Evolutionary conservation across 352 stramenopile genomes (phyloP).

Genomic region (Phytophthora cactorum): DNA sequence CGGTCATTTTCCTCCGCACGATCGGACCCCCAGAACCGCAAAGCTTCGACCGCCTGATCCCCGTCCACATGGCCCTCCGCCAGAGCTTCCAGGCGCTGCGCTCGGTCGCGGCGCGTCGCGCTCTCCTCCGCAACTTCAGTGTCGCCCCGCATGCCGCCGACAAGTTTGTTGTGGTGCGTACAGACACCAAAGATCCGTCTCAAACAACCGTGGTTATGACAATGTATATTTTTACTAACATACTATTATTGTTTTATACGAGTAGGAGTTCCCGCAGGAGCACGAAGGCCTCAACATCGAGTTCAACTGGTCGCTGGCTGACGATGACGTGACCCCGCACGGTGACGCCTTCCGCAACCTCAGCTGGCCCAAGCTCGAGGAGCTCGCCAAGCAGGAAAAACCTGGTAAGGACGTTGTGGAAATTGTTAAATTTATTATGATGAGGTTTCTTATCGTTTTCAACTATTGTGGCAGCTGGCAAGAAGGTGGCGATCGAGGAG

Average conservation of each 20-base stretch:
- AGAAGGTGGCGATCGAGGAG: slow-evolving; percentile 59
- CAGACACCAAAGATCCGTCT: neutral
- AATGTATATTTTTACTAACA: slow-evolving; percentile 4
- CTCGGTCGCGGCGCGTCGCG: slow-evolving; percentile 45
- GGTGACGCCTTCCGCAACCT: slow-evolving; percentile 84
- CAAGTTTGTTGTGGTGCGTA: slow-evolving; percentile 79
- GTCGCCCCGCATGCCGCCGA: slow-evolving; percentile 67
- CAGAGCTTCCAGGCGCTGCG: slow-evolving; percentile 63
- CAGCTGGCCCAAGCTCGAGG: slow-evolving; percentile 63
- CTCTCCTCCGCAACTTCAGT: slow-evolving; percentile 48
- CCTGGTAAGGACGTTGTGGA: slow-evolving; percentile 34
- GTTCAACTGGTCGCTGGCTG: slow-evolving; percentile 87
- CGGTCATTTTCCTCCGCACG: slow-evolving; percentile 52
- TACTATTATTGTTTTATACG: slow-evolving; percentile 4
- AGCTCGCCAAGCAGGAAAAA: slow-evolving; percentile 73
- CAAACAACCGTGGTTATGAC: neutral
- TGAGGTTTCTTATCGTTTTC: neutral
- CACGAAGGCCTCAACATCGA: slow-evolving; percentile 85
- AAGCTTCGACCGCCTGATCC: slow-evolving; percentile 4
- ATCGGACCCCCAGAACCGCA: slow-evolving; percentile 43
- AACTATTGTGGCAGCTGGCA: slow-evolving; percentile 46
- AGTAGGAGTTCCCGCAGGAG: slow-evolving; percentile 77
- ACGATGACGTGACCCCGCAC: slow-evolving; percentile 83
- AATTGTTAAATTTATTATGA: slow-evolving; percentile 7
- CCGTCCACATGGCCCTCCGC: slow-evolving; percentile 60